phyloP scores from a whole-genome alignment of 1,139 yeast genomes.

The Hansenula lynferdii region DNA sequence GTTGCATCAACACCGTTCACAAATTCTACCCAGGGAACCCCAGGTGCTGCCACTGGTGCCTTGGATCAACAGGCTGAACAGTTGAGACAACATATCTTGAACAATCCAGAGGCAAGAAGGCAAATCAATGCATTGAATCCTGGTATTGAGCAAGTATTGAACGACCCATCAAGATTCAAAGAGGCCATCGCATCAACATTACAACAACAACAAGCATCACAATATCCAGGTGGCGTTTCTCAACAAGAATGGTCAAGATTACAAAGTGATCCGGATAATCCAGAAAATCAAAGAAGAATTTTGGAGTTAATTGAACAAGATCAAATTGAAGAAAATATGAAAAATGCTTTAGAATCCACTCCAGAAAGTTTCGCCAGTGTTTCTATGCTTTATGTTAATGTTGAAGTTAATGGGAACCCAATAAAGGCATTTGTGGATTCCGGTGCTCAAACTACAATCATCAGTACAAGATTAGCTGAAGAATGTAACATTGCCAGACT shows the following conservation, averaged over 20 bases:
- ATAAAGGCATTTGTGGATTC: constrained; percentile 95
- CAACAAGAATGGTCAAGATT: constrained; percentile 48
- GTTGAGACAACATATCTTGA: constrained; percentile 43
- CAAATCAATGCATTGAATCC: constrained; percentile 37
- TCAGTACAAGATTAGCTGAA: constrained; percentile 73
- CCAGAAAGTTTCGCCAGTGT: constrained; percentile 88
- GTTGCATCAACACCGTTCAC: constrained; percentile 21
- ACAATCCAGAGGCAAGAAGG: constrained; percentile 33
- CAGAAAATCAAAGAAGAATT: constrained; percentile 64
- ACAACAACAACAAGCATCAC: constrained; percentile 25
- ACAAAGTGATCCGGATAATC: constrained; percentile 65
- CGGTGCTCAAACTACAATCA: constrained; percentile 90
- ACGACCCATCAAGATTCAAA: constrained; percentile 51
- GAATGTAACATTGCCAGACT: constrained; percentile 64
- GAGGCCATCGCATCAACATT: constrained; percentile 35
- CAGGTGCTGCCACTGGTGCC: constrained; percentile 9
- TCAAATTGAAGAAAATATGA: constrained; percentile 73
- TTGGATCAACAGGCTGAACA: constrained; percentile 42
- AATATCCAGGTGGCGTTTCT: constrained; percentile 27
- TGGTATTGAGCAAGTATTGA: constrained; percentile 36
- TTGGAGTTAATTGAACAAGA: constrained; percentile 66
- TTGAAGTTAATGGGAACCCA: constrained; percentile 72
- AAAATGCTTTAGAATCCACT: constrained; percentile 75
- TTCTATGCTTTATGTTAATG: constrained; percentile 75
- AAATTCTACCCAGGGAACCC: constrained; percentile 4